These are phyloP conservation scores for Gnomoniopsis sp. DNA, from an alignment of 2,329 filamentous ascomycete species.

Conservation along the genomic window DNA sequence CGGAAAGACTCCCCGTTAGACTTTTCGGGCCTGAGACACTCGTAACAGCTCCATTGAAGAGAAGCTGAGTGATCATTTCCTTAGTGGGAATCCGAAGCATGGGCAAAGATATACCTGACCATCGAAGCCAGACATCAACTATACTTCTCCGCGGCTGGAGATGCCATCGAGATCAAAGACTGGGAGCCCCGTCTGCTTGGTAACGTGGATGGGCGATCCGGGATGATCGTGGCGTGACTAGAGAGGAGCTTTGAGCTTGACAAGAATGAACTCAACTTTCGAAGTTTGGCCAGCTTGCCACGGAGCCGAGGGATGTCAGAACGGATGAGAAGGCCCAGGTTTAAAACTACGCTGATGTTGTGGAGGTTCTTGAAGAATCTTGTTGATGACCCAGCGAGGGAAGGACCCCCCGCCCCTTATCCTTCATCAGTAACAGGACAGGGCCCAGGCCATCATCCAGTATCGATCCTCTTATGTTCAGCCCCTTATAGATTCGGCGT, in stretches of 20 bases:
- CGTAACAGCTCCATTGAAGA: too few species aligned
- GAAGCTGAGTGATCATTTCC: too few species aligned
- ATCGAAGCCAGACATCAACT: conserved; percentile 9
- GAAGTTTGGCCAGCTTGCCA: conserved; percentile 1
- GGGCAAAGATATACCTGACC: not conserved
- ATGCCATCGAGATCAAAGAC: not conserved
- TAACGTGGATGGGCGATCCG: not conserved
- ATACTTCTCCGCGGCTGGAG: not conserved
- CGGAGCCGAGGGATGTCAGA: not conserved
- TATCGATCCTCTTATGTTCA: not conserved
- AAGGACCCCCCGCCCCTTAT: too few species aligned
- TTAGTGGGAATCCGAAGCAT: not conserved
- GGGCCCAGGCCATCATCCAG: not conserved
- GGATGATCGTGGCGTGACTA: conserved; percentile 5
- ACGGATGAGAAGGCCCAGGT: not conserved
- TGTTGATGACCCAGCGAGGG: not conserved
- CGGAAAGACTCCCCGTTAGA: too few species aligned
- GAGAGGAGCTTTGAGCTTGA: conserved; percentile 3
- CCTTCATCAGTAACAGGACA: not conserved
- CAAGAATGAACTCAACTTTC: conserved; percentile 8
- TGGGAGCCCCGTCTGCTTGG: conserved; percentile 4
- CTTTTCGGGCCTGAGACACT: too few species aligned
- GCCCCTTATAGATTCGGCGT: conserved; percentile 4
- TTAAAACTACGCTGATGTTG: conserved; percentile 1
- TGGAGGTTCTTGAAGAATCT: not conserved